Evolutionary conservation across 2,329 filamentous ascomycete species (phyloP).

Genomic region (Aspergillus aculeatus): DNA sequence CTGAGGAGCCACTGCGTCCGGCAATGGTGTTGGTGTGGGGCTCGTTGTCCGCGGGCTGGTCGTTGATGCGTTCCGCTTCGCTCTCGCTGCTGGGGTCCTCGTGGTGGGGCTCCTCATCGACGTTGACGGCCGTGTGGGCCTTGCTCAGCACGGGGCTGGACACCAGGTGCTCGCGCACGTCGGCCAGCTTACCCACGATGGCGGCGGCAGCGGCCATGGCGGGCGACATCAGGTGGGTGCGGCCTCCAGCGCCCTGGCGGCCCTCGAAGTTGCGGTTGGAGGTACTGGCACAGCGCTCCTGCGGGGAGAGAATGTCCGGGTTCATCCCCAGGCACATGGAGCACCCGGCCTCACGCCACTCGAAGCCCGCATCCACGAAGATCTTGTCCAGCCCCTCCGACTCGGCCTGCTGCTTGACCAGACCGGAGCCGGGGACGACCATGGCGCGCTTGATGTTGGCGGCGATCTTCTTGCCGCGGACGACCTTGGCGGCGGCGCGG

Average conservation of each 20-base stretch:
- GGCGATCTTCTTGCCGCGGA: conserved; percentile 84
- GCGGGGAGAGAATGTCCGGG: conserved; percentile 88
- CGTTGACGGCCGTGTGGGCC: conserved; percentile 59
- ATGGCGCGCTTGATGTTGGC: conserved; percentile 88
- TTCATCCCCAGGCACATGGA: conserved; percentile 99
- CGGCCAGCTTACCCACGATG: conserved; percentile 84
- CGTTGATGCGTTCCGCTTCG: conserved; percentile 63
- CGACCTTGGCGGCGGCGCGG: conserved; percentile 78
- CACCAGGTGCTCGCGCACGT: conserved; percentile 75
- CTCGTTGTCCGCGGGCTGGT: conserved; percentile 61
- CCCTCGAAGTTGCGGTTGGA: conserved; percentile 98
- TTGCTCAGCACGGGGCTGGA: conserved; percentile 45
- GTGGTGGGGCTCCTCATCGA: conserved; percentile 54
- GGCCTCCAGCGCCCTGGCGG: conserved; percentile 84
- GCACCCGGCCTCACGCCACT: conserved; percentile 97
- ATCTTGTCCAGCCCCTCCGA: conserved; percentile 89
- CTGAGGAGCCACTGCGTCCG: conserved; percentile 38
- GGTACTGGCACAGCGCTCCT: conserved; percentile 91
- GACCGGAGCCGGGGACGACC: conserved; percentile 92
- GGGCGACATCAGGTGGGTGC: conserved; percentile 95
- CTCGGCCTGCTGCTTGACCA: conserved; percentile 91
- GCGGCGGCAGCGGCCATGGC: conserved; percentile 93
- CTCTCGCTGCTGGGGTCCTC: conserved; percentile 61
- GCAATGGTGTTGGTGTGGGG: conserved; percentile 62
- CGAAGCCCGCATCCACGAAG: conserved; percentile 87